These are phyloP conservation scores for Penicillium polonicum DNA, from an alignment of 2,329 filamentous ascomycete species.

Conservation along the genomic window DNA sequence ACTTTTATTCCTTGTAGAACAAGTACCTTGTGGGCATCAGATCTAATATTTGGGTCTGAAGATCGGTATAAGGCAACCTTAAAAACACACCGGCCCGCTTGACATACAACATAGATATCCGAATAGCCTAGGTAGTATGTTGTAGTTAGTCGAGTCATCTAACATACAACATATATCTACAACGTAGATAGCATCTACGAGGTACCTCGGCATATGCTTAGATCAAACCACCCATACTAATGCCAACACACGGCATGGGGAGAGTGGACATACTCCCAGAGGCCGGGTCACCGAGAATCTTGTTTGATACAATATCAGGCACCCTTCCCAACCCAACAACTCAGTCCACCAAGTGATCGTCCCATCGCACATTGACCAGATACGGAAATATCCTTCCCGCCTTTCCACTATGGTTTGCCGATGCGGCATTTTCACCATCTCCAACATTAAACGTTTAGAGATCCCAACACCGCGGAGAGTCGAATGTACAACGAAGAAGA, in stretches of 20 bases:
- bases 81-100: slow-evolving; percentile 7
- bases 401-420: slow-evolving; percentile 8
- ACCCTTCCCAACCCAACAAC: slow-evolving; percentile 1
- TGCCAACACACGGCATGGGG: neutral
- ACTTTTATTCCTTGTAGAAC: slow-evolving; percentile 19
- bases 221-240: neutral
- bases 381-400: neutral
- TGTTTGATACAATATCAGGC: slow-evolving; percentile 5
- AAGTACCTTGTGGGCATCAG: slow-evolving; percentile 27
- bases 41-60: slow-evolving; percentile 14
- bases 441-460: neutral
- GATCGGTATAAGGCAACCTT: slow-evolving; percentile 9
- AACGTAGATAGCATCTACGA: neutral
- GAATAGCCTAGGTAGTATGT: no score
- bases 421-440: slow-evolving; percentile 6
- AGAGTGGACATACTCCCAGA: neutral
- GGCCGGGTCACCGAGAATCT: neutral
- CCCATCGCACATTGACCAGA: slow-evolving; percentile 5
- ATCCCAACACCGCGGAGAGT: neutral
- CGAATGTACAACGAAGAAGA: neutral
- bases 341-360: neutral
- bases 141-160: neutral
- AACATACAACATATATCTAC: neutral
- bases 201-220: neutral
- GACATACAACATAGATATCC: neutral